Conservation (phyloP, 176 grass and related monocot genomes). For the Aegilops sharonensis region DNA sequence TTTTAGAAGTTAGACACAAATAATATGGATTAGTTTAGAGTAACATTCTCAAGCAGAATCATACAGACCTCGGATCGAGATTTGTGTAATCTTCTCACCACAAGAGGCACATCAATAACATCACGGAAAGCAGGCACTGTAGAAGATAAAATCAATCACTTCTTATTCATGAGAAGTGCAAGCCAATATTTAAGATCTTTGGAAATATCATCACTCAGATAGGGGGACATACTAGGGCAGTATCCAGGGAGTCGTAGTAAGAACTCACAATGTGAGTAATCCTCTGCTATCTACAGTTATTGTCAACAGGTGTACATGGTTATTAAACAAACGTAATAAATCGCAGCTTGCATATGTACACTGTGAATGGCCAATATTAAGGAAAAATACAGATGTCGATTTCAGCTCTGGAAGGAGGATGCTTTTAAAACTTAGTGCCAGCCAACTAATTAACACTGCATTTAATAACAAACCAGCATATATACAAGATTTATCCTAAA, state of each 20-base stretch:
- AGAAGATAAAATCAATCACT: conserved; percentile 31
- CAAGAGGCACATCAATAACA: conserved; percentile 96
- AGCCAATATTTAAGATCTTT: background rate
- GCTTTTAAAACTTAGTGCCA: background rate
- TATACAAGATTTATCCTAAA: background rate
- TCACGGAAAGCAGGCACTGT: conserved; percentile 93
- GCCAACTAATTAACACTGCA: background rate
- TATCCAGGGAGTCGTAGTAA: conserved; percentile 95
- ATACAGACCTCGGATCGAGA: conserved; percentile 69
- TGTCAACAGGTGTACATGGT: background rate
- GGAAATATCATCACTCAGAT: background rate
- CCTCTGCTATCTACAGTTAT: conserved; percentile 84
- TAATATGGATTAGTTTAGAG: background rate
- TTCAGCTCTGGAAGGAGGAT: background rate
- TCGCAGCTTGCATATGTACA: background rate
- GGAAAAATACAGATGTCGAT: background rate
- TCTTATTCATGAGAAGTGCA: conserved; percentile 2
- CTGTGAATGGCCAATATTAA: background rate
- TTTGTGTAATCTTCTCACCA: conserved; percentile 81
- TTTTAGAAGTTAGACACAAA: conserved; percentile 21
- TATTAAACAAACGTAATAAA: background rate
- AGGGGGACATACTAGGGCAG: conserved; percentile 77
- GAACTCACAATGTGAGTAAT: conserved; percentile 93
- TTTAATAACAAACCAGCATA: background rate
- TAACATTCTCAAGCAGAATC: background rate